phyloP scores from a whole-genome alignment of 441 rosid species.

The Macaranga tanarius region DNA sequence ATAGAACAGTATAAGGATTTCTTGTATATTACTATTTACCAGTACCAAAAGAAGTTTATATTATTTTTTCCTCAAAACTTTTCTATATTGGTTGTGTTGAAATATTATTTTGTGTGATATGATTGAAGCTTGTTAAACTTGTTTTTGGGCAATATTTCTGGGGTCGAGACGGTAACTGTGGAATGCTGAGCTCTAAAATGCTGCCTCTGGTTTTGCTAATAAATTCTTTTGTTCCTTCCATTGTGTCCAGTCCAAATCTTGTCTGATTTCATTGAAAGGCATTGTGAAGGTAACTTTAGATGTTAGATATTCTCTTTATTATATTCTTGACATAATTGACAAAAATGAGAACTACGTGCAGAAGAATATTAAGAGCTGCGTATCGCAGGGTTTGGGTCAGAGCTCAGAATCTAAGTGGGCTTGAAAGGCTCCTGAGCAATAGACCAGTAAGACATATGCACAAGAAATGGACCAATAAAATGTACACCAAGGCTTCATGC shows the following conservation, averaged over 20 bases:
- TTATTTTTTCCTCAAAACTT: not conserved
- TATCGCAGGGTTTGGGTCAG: too few relatives aligned
- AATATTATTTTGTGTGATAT: constrained; percentile 38
- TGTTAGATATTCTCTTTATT: too few relatives aligned
- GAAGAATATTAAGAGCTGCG: too few relatives aligned
- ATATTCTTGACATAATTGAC: too few relatives aligned
- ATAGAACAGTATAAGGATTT: constrained; percentile 29
- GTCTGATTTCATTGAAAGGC: not conserved
- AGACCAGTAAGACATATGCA: too few relatives aligned
- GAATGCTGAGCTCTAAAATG: constrained; percentile 14
- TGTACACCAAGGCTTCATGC: too few relatives aligned
- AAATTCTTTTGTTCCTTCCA: not conserved
- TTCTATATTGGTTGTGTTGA: constrained; percentile 15
- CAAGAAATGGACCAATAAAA: too few relatives aligned
- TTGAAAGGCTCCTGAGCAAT: too few relatives aligned
- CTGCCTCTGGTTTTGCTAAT: constrained; percentile 11
- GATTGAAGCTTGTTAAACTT: constrained; percentile 36
- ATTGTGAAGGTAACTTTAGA: too few relatives aligned
- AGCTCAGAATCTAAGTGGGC: too few relatives aligned
- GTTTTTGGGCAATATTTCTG: constrained; percentile 30
- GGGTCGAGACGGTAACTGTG: constrained; percentile 22
- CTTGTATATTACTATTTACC: constrained; percentile 45
- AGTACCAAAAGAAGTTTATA: constrained; percentile 12
- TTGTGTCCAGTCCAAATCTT: not conserved
- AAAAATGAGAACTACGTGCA: too few relatives aligned